Evolutionary conservation across 306 rosid genomes (phyloP), one percentile per base, ranked within the genome.

Genomic region (Corylus heterophylla): DNA sequence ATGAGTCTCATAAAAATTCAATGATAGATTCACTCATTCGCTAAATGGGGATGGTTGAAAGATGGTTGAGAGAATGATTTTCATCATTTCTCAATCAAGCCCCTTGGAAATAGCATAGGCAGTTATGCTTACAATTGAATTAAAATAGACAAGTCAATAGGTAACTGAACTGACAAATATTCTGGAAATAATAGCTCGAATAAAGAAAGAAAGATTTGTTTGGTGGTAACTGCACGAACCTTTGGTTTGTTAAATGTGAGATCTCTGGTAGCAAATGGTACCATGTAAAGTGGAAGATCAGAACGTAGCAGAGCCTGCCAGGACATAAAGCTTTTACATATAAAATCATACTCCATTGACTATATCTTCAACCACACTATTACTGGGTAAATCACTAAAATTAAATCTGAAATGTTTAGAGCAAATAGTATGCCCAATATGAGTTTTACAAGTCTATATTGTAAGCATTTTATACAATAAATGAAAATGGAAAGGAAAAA

Each of bases 281-380:
- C 97, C 98, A 95, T 91, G 89, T 95, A 95, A 78, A 51, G 68
- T 49, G 98, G 98, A 86, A 95, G 97, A 88, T 95, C 98, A 76
- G 87, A 90, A 54, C 98, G 97, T 77, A 92, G 75, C 74, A 89
- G 75, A 37, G 93, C 98, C 98, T 94, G 95, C 45, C 85, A 82
- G 75, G 77, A 76, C 78, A 70, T 73, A 10, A 74, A 81, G 83
- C 80, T 50, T 12, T 4, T 54, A 37, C 44, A n/a, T 58, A 81
- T 77, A 7, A 84, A 75, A 67, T 66, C 29, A 78, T 61, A 67
- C 47, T 75, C 50, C 31, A 80, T 76, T 29, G 69, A 55, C 64
- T 76, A 52, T 54, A 69, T 49, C 72, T 80, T 25, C 66, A 74
- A 67, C 58, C 70, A 64, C 48, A 64, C 17, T 18, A 67, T n/a